phyloP scores from a whole-genome alignment of 345 rosid species.

The Laguncularia racemosa region DNA sequence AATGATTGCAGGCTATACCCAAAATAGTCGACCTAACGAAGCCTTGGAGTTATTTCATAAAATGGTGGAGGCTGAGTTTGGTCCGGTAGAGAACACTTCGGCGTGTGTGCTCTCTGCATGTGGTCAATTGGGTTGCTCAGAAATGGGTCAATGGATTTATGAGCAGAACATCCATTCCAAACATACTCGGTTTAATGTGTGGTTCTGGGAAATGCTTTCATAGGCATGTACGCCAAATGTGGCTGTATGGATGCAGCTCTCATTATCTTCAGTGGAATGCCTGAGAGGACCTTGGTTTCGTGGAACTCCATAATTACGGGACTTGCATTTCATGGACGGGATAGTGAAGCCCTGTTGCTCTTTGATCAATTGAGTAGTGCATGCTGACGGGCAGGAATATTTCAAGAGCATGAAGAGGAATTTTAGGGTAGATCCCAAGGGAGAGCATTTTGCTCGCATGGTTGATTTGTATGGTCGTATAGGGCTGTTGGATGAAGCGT shows the following conservation, averaged over 20 bases:
- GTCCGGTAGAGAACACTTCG: constrained; percentile 26
- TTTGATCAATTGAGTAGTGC: constrained; percentile 25
- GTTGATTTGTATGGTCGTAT: constrained; percentile 29
- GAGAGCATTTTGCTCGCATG: constrained; percentile 38
- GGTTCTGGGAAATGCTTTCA: constrained; percentile 22
- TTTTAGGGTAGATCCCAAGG: constrained; percentile 23
- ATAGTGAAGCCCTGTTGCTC: constrained; percentile 22
- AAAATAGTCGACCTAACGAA: constrained; percentile 26
- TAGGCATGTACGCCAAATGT: constrained; percentile 40
- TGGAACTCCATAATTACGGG: constrained; percentile 40
- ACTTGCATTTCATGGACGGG: constrained; percentile 28
- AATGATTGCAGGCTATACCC: constrained; percentile 40
- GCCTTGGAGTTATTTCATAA: constrained; percentile 23
- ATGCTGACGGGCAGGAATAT: constrained; percentile 20
- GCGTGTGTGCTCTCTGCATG: constrained; percentile 37
- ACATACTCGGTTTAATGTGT: constrained; percentile 15
- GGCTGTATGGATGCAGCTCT: constrained; percentile 26
- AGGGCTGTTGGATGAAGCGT: constrained; percentile 28
- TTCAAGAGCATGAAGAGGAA: constrained; percentile 17
- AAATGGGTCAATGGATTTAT: constrained; percentile 23
- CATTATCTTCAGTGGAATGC: constrained; percentile 16
- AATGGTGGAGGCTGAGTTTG: constrained; percentile 18
- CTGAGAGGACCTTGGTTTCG: constrained; percentile 22
- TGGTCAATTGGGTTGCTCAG: constrained; percentile 32
- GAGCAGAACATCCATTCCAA: constrained; percentile 6